Evolutionary conservation across 2,329 filamentous ascomycete species (phyloP).

Genomic region (Talaromyces albobiverticillius): DNA sequence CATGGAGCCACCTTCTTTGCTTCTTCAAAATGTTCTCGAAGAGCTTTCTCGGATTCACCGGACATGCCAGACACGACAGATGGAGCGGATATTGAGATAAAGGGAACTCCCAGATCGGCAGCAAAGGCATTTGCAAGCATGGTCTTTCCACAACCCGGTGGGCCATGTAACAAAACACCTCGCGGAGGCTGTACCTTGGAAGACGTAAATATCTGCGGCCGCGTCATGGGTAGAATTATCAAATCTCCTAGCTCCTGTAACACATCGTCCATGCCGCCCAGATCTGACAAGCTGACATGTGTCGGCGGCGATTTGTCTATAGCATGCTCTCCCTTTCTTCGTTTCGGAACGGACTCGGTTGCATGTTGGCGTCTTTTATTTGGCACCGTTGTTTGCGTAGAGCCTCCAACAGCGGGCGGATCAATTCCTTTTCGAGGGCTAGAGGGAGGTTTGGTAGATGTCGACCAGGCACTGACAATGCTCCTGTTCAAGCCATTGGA

Average conservation of each 20-base stretch:
- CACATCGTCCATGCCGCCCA: slow-evolving; percentile 74
- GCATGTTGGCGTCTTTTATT: slow-evolving; percentile 60
- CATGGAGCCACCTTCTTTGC: slow-evolving; percentile 83
- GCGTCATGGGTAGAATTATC: slow-evolving; percentile 69
- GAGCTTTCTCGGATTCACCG: slow-evolving; percentile 82
- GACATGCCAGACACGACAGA: slow-evolving; percentile 84
- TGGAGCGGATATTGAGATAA: slow-evolving; percentile 77
- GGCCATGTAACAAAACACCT: slow-evolving; percentile 76
- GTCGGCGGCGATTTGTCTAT: slow-evolving; percentile 64
- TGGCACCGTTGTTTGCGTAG: slow-evolving; percentile 25
- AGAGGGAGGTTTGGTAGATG: slow-evolving; percentile 27
- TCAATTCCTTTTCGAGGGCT: slow-evolving; percentile 27
- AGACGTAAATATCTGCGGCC: slow-evolving; percentile 62
- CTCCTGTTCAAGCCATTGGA: slow-evolving; percentile 65
- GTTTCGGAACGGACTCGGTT: slow-evolving; percentile 66
- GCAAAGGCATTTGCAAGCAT: slow-evolving; percentile 79
- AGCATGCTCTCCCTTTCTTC: slow-evolving; percentile 57
- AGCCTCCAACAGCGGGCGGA: slow-evolving; percentile 20
- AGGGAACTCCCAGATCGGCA: slow-evolving; percentile 70
- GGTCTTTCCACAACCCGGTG: slow-evolving; percentile 83
- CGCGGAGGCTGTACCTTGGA: slow-evolving; percentile 68
- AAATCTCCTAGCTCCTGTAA: slow-evolving; percentile 67
- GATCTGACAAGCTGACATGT: slow-evolving; percentile 65
- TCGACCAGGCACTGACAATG: slow-evolving; percentile 59
- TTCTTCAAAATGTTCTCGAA: slow-evolving; percentile 82